Evolutionary conservation across 805 yeast species (phyloP), one percentile per base, ranked within the genome.

Genomic region (Ogataea kodamae): DNA sequence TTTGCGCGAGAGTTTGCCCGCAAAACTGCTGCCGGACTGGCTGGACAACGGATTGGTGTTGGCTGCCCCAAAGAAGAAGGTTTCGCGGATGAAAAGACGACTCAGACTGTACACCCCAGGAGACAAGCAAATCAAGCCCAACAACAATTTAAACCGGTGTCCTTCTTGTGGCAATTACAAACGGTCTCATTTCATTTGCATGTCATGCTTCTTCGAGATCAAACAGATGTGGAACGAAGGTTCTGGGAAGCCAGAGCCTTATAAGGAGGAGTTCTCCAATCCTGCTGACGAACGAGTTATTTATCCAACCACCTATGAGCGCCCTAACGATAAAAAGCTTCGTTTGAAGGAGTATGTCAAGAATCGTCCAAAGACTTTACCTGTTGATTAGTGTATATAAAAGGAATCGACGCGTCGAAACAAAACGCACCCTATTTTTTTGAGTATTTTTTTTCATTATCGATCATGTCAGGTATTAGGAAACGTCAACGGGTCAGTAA

Each of bases 11-110:
- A 18, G 21, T 4, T 14, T 33, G 10, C 32, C 37, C 14, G 22
- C 37, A 23, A 22, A 67, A 46, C 61, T 64, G 42, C 46, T 72
- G 22, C 37, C 37, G 8, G 27, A 22, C 38, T 68, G 70, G 58
- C 59, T 68, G 18, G 83, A 77, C 46, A 72, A 78, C 45, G 95
- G 94, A n/a, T 73, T 84, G 18, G 65, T 86, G 34, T 67, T 68
- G 46, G 98, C 98, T 5, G 97, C 79, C 5, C 97, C 98, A 35
- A 92, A 92, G 69, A 88, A 89, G 75, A 89, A 88, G 61, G 78
- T 78, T 2, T 87, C 97, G 6, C 86, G 87, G 57, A 76, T 76
- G 64, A 84, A 86, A 60, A 83, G 85, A 53, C 79, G 97, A 61
- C 81, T 76, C 56, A 78, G 89, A 64, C 76, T 82, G 48, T 75